Evolutionary conservation across 2,329 filamentous ascomycete genomes (phyloP).

Genomic region (Alternaria arborescens): DNA sequence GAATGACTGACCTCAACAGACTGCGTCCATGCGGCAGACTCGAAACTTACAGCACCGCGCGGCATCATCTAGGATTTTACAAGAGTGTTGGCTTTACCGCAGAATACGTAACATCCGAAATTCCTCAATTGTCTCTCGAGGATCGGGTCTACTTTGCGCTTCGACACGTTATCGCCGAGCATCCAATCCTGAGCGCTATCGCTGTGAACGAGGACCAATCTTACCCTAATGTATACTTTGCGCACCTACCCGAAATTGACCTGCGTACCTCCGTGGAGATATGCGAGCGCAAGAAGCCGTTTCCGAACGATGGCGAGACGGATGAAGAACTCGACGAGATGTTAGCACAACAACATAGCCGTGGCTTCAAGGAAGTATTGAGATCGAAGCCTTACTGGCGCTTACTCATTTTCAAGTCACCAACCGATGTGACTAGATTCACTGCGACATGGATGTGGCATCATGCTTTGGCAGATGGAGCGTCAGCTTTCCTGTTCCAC

Average conservation of each 20-base stretch:
- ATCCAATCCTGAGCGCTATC: constrained; percentile 56
- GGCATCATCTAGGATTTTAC: constrained; percentile 56
- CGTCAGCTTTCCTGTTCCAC: constrained; percentile 58
- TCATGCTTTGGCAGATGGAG: constrained; percentile 56
- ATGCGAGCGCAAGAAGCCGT: constrained; percentile 29
- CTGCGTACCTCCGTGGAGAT: constrained; percentile 51
- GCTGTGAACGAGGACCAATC: constrained; percentile 52
- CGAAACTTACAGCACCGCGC: constrained; percentile 56
- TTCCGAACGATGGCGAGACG: constrained; percentile 28
- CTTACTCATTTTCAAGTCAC: constrained; percentile 43
- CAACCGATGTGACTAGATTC: constrained; percentile 39
- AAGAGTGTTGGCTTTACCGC: constrained; percentile 55
- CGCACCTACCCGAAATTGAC: constrained; percentile 55
- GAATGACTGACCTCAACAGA: constrained; percentile 22
- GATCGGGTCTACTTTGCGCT: constrained; percentile 51
- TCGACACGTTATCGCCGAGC: constrained; percentile 48
- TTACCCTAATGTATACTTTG: constrained; percentile 54
- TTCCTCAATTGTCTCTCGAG: constrained; percentile 21
- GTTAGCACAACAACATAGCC: constrained; percentile 52
- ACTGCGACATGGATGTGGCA: constrained; percentile 59
- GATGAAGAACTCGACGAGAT: constrained; percentile 55
- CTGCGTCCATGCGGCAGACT: constrained; percentile 44
- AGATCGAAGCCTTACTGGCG: constrained; percentile 55
- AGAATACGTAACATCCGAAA: constrained; percentile 25
- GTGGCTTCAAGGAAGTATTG: constrained; percentile 44